phyloP scores from a whole-genome alignment of 495 filamentous ascomycete species.

The Aspergillus incahuasiensis region DNA sequence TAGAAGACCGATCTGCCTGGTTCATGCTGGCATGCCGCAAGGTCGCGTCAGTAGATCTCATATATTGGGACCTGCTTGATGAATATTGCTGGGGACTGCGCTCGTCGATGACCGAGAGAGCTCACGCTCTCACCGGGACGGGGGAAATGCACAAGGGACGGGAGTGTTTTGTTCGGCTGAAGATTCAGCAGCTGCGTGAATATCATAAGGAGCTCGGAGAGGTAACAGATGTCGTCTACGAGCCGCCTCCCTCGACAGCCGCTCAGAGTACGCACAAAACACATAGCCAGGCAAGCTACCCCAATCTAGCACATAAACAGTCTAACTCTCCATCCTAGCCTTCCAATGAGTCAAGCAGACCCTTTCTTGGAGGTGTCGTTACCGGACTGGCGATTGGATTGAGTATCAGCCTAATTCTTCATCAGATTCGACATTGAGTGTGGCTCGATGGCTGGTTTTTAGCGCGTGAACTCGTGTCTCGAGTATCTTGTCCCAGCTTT shows the following conservation, averaged over 20 bases:
- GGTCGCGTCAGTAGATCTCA: neutral
- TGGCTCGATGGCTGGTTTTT: neutral
- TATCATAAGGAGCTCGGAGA: neutral
- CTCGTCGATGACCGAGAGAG: neutral
- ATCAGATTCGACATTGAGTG: neutral
- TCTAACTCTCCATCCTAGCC: neutral
- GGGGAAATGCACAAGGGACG: slow-evolving; percentile 2
- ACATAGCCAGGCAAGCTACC: neutral
- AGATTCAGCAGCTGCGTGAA: slow-evolving; percentile 1
- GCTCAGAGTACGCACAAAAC: no score
- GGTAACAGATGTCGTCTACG: neutral
- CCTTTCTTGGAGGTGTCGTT: neutral
- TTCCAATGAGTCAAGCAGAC: neutral
- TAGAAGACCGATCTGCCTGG: neutral
- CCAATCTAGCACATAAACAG: neutral
- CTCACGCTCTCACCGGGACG: neutral
- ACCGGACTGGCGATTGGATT: neutral
- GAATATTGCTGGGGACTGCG: slow-evolving; percentile 5
- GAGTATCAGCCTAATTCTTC: slow-evolving; percentile 1
- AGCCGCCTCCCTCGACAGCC: neutral
- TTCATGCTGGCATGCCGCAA: neutral
- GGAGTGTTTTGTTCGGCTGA: neutral
- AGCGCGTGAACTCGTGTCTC: no score
- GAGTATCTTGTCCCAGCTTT: no score
- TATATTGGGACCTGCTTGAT: slow-evolving; percentile 5